Evolutionary conservation across 2,329 filamentous ascomycete genomes (phyloP).

Genomic region (Chaetomium sp.): DNA sequence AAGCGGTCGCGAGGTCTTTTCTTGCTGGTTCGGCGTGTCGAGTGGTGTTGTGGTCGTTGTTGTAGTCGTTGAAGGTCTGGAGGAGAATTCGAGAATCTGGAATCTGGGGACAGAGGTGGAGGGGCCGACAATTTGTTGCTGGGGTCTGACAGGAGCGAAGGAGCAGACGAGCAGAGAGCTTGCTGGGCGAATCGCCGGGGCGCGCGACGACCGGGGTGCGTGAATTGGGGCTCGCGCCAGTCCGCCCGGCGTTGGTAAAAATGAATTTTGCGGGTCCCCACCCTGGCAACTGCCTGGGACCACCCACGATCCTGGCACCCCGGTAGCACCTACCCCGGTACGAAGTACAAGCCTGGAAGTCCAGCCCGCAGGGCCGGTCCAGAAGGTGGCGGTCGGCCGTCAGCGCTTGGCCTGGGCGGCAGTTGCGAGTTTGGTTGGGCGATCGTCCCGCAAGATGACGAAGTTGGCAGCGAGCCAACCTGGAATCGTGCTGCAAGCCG

Average conservation of each 20-base stretch:
- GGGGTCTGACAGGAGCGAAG: constrained; percentile 11
- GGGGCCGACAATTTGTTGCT: constrained; percentile 17
- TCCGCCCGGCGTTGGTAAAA: background rate
- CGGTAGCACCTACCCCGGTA: too few species aligned
- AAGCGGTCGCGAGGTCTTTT: too few species aligned
- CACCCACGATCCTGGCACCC: too few species aligned
- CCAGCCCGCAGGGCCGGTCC: constrained; percentile 4
- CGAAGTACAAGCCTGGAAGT: background rate
- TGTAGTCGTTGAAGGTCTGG: background rate
- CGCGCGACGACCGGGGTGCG: constrained; percentile 13
- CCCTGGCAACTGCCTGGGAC: too few species aligned
- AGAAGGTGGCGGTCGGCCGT: background rate
- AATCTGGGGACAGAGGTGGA: background rate
- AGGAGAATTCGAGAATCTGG: background rate
- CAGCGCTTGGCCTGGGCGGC: constrained; percentile 1
- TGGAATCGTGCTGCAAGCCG: background rate
- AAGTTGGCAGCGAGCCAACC: constrained; percentile 5
- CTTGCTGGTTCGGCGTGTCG: background rate
- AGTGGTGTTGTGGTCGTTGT: background rate
- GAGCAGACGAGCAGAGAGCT: constrained; percentile 4
- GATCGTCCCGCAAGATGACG: constrained; percentile 8
- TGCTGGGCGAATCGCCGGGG: constrained; percentile 9
- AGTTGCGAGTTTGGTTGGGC: constrained; percentile 5
- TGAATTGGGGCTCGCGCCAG: constrained; percentile 12
- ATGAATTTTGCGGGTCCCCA: constrained; percentile 10